Conservation (phyloP, 306 rosid species). For the Arachis stenosperma region DNA sequence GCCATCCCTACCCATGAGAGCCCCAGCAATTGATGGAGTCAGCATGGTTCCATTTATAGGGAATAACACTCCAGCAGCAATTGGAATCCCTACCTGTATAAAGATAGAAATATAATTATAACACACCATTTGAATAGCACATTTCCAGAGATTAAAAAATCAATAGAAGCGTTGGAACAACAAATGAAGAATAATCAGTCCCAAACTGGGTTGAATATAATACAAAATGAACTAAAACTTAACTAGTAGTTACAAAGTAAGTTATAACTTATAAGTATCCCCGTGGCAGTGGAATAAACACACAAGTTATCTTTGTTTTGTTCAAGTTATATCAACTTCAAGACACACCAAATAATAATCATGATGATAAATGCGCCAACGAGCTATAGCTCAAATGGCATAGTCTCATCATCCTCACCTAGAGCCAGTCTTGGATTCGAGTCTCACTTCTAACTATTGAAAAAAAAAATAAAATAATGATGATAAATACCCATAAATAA, state of each 20-base stretch:
- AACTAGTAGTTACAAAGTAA: not conserved
- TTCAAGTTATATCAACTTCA: not conserved
- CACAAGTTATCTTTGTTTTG: not conserved
- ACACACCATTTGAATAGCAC: not conserved
- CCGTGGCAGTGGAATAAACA: not conserved
- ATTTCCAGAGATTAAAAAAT: slow-evolving; percentile 9
- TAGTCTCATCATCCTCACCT: too few species aligned
- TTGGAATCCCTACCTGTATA: slow-evolving; percentile 91
- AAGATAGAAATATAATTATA: slow-evolving; percentile 32
- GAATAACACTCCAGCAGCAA: slow-evolving; percentile 89
- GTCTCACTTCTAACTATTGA: too few species aligned
- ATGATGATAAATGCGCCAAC: too few species aligned
- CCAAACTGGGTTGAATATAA: slow-evolving; percentile 19
- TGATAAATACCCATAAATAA: too few species aligned
- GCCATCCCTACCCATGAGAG: slow-evolving; percentile 98
- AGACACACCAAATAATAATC: not conserved
- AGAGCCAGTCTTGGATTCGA: too few species aligned
- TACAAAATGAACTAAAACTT: slow-evolving; percentile 8
- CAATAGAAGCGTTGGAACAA: slow-evolving; percentile 11
- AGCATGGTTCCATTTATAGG: slow-evolving; percentile 82
- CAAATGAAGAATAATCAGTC: slow-evolving; percentile 2
- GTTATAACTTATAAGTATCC: not conserved
- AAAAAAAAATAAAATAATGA: too few species aligned
- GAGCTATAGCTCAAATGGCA: too few species aligned
- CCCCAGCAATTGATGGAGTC: slow-evolving; percentile 98